Percentiles rank a stretch among this genome's conserved stretches.
phyloP scores from a whole-genome alignment of 2,329 filamentous ascomycete genomes.

The Trichophyton equinum region DNA sequence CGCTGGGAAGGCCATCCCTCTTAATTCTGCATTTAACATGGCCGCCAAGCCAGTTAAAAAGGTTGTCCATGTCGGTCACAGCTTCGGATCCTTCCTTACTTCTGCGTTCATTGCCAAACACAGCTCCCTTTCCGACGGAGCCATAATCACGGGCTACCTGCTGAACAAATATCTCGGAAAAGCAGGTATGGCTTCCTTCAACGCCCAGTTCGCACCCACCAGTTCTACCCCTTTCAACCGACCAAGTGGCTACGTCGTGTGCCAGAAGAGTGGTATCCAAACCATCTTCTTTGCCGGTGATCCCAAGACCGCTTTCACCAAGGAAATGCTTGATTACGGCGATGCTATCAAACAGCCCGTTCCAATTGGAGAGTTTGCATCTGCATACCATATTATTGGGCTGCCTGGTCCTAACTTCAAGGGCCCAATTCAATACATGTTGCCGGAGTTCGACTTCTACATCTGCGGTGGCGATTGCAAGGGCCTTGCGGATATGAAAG shows the following conservation, averaged over 20 bases:
- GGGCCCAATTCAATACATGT: constrained; percentile 24
- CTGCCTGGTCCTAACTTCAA: constrained; percentile 19
- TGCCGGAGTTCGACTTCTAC: constrained; percentile 24
- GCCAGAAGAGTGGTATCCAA: constrained; percentile 13
- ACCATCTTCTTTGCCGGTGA: constrained; percentile 13
- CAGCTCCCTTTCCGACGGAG: constrained; percentile 26
- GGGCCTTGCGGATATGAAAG: constrained; percentile 9
- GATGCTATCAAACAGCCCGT: constrained; percentile 14
- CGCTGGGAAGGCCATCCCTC: constrained; percentile 3
- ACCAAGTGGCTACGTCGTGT: constrained; percentile 8
- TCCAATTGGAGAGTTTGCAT: constrained; percentile 13
- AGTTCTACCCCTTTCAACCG: constrained; percentile 5
- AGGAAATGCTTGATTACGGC: constrained; percentile 13
- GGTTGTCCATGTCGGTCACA: constrained; percentile 28
- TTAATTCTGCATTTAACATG: constrained; percentile 2
- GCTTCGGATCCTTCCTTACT: constrained; percentile 26
- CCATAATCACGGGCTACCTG: constrained; percentile 30
- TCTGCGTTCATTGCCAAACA: constrained; percentile 23
- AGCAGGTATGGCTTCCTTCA: constrained; percentile 8
- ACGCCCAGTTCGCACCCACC: constrained; percentile 9
- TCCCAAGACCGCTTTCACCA: constrained; percentile 12
- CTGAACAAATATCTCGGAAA: constrained; percentile 15
- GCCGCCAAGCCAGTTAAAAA: constrained; percentile 20
- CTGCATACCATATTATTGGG: constrained; percentile 14
- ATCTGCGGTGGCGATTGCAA: constrained; percentile 30